Conservation (phyloP, 2,329 filamentous ascomycete species). For the Diatrype stigma region DNA sequence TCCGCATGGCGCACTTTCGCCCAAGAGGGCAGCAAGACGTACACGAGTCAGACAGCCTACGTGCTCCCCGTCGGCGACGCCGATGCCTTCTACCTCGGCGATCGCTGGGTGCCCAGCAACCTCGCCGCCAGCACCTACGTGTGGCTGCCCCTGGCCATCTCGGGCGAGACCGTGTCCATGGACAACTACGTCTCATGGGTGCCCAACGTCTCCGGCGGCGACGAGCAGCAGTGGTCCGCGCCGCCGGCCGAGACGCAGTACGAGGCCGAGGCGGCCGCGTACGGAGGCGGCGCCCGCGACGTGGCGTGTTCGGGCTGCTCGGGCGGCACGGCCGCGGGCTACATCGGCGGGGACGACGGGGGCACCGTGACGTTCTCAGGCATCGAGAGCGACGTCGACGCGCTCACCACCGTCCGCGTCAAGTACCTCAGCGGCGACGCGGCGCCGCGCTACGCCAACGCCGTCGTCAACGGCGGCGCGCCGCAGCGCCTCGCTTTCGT, state of each 20-base stretch:
- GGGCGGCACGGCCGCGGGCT: neutral
- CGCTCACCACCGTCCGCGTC: slow-evolving; percentile 48
- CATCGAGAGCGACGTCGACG: slow-evolving; percentile 39
- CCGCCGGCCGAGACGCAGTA: slow-evolving; percentile 42
- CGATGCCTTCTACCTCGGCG: slow-evolving; percentile 57
- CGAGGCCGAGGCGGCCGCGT: slow-evolving; percentile 47
- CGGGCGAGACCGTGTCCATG: slow-evolving; percentile 47
- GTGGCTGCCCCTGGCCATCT: slow-evolving; percentile 57
- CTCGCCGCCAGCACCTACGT: slow-evolving; percentile 59
- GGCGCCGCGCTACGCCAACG: slow-evolving; percentile 46
- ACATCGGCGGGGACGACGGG: slow-evolving; percentile 35
- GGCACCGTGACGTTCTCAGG: slow-evolving; percentile 45
- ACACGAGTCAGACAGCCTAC: slow-evolving; percentile 56
- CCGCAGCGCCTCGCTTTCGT: slow-evolving; percentile 50
- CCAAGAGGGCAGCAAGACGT: slow-evolving; percentile 51
- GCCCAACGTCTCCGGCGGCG: slow-evolving; percentile 37
- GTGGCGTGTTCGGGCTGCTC: slow-evolving; percentile 32
- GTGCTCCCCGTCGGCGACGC: slow-evolving; percentile 41
- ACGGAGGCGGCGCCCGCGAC: slow-evolving; percentile 40
- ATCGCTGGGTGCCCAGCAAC: slow-evolving; percentile 60
- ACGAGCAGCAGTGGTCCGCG: slow-evolving; percentile 38
- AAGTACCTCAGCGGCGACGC: slow-evolving; percentile 54
- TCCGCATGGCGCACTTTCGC: too few relatives aligned
- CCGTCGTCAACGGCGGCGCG: slow-evolving; percentile 51
- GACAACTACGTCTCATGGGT: slow-evolving; percentile 54